These are phyloP conservation scores for Pichia kudriavzevii DNA, from an alignment of 1,139 yeast genomes.

Conservation along the genomic window DNA sequence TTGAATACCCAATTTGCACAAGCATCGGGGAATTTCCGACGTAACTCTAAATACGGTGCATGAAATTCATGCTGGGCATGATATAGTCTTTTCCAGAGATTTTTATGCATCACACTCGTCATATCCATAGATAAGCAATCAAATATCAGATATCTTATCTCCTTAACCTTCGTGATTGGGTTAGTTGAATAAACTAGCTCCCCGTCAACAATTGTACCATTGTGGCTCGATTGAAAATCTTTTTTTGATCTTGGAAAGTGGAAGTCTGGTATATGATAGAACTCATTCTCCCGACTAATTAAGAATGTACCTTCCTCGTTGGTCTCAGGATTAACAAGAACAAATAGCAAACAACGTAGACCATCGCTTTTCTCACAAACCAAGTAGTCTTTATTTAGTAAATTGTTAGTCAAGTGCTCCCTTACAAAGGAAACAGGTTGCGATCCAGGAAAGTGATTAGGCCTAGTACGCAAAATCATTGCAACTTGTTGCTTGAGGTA, in stretches of 20 bases:
- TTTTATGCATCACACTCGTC: slow-evolving; percentile 56
- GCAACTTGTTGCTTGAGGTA: slow-evolving; percentile 67
- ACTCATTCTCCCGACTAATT: slow-evolving; percentile 84
- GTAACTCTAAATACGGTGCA: slow-evolving; percentile 70
- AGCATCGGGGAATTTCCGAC: slow-evolving; percentile 62
- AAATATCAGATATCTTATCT: slow-evolving; percentile 75
- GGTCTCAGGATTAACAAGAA: slow-evolving; percentile 61
- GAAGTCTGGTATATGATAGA: slow-evolving; percentile 69
- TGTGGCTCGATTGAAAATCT: slow-evolving; percentile 56
- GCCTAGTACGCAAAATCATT: slow-evolving; percentile 50
- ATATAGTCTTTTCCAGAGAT: slow-evolving; percentile 75
- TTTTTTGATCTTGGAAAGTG: slow-evolving; percentile 68
- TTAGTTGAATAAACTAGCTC: slow-evolving; percentile 62
- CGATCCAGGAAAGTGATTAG: slow-evolving; percentile 68
- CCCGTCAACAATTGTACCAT: slow-evolving; percentile 88
- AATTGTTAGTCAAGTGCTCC: slow-evolving; percentile 56
- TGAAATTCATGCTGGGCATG: slow-evolving; percentile 77
- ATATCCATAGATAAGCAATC: slow-evolving; percentile 87
- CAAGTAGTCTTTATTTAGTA: slow-evolving; percentile 61
- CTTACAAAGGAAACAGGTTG: slow-evolving; percentile 92
- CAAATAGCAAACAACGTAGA: slow-evolving; percentile 64
- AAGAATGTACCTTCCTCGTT: slow-evolving; percentile 70
- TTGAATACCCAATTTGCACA: slow-evolving; percentile 78
- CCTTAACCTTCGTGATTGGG: slow-evolving; percentile 46
- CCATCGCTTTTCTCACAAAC: slow-evolving; percentile 98